Conservation (phyloP, 768 basidiomycete genomes). For the Dentipellis sp. region DNA sequence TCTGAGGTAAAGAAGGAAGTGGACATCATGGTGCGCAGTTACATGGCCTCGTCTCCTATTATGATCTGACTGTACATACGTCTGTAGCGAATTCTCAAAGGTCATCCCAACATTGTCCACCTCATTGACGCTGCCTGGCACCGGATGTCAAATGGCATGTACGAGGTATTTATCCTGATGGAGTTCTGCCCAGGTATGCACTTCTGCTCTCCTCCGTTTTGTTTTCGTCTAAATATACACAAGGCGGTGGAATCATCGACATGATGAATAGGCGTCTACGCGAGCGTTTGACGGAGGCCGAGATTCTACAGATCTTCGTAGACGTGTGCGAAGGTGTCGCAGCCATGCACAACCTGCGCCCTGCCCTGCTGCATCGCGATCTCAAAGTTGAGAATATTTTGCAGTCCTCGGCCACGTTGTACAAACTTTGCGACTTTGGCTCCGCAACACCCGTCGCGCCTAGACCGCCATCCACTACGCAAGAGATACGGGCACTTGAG, state of each 20-base stretch:
- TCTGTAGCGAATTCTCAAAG: conserved; percentile 72
- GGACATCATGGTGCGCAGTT: conserved; percentile 82
- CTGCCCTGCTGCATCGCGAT: conserved; percentile 90
- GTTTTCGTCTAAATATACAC: conserved; percentile 4
- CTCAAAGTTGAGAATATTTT: conserved; percentile 99
- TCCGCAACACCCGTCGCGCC: conserved; percentile 71
- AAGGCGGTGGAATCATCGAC: conserved; percentile 97
- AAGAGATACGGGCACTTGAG: conserved; percentile 83
- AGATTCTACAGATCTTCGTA: conserved; percentile 96
- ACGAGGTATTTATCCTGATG: conserved; percentile 98
- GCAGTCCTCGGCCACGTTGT: conserved; percentile 72
- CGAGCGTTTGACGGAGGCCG: conserved; percentile 89
- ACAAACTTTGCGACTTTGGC: conserved; percentile 97
- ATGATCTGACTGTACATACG: conserved; percentile 4
- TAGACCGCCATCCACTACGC: conserved; percentile 64
- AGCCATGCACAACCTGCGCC: conserved; percentile 89
- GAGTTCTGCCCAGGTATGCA: conserved; percentile 84
- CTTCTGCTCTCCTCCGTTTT: not conserved
- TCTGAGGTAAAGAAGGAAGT: conserved; percentile 96
- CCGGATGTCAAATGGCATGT: conserved; percentile 70
- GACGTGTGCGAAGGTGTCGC: conserved; percentile 97
- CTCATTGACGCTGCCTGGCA: conserved; percentile 95
- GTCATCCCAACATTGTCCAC: conserved; percentile 92
- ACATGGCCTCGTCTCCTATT: not conserved
- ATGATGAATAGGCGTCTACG: conserved; percentile 98